Base-by-base conservation (phyloP, 2,329 filamentous ascomycete species). In the Sodiomyces alkalinus region DNA sequence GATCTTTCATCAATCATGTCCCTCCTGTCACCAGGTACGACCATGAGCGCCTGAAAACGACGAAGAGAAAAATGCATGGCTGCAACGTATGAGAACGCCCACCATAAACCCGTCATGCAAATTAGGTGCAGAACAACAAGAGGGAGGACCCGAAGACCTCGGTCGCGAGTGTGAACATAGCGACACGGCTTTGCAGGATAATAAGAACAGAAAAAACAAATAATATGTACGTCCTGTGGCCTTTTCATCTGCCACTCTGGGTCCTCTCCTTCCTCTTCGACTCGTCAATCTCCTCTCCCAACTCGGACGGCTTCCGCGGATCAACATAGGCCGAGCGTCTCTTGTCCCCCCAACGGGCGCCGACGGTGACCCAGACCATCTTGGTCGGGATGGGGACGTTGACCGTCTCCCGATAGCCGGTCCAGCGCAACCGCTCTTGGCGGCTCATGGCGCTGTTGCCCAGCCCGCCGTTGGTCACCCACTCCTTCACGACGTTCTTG, bases 331-430 rank as follows among this genome's bases (percentile, higher is more conserved):
- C 64, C 19, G 63, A 64, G 28, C 64, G 51, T 17, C 68, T 55
- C 41, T 58, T 53, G 40, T 78, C 73, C 10, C 68, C 70, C 50
- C 62, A 60, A 31, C 69, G 56, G 3, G 70, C 68, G n/a, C 73
- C 73, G 27, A 78, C 69, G 4, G 70, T 75, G 10, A 74, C 70
- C 73, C 73, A 78, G 24, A 77, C 69, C 38, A 76, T 69, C 53
- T 77, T 77, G 39, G 64, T 59, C 5, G 66, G 62, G 8, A 56
- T 51, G 20, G 58, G 59, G 22, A 58, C 56, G 36, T 60, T 55
- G 31, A 63, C 56, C 0, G 59, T 62, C 52, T 76, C 70, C 22
- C 73, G 60, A 35, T 56, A 51, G 15, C 73, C 72, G 7, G 49
- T 57, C 72, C 72, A 77, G 39, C 66, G 58, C 16, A 74, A 52